These are phyloP conservation scores for Cordyceps cateniannulata DNA, from an alignment of 2,329 filamentous ascomycete species.

Conservation along the genomic window DNA sequence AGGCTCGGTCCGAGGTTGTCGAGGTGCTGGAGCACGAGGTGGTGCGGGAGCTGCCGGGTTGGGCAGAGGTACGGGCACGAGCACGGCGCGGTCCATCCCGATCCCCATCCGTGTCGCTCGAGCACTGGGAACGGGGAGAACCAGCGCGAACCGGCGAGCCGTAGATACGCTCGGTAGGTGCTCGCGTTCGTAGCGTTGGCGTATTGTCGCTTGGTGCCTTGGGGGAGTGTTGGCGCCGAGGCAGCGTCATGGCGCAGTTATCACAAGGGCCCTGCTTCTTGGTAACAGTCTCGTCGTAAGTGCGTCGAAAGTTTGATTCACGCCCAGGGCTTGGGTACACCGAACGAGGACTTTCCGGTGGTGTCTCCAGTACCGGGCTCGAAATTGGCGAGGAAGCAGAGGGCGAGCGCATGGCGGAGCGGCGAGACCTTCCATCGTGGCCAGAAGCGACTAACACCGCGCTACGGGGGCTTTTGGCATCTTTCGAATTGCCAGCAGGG, in stretches of 20 bases:
- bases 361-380: conserved; percentile 46
- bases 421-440: conserved; percentile 37
- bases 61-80: conserved; percentile 35
- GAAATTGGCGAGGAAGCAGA: conserved; percentile 25
- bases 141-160: conserved; percentile 40
- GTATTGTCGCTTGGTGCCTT: conserved; percentile 27
- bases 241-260: conserved; percentile 62
- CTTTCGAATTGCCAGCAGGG: conserved; percentile 29
- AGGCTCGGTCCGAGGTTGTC: conserved; percentile 37
- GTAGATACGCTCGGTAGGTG: conserved; percentile 54
- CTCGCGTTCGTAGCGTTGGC: conserved; percentile 54
- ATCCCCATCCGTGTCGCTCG: conserved; percentile 47
- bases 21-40: conserved; percentile 49
- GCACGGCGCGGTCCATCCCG: conserved; percentile 35
- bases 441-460: conserved; percentile 38
- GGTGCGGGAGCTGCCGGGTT: conserved; percentile 36
- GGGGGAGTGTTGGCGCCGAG: conserved; percentile 29
- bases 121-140: conserved; percentile 46
- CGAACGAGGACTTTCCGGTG: conserved; percentile 49
- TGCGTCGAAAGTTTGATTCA: conserved; percentile 55
- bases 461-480: conserved; percentile 39
- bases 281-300: conserved; percentile 60
- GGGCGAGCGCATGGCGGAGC: conserved; percentile 26
- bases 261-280: conserved; percentile 59
- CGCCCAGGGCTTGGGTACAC: conserved; percentile 34